Percentiles rank a stretch among this genome's conserved stretches.
phyloP scores from a whole-genome alignment of 2,329 filamentous ascomycete genomes.

The Ploettnerulaceae sp. region DNA sequence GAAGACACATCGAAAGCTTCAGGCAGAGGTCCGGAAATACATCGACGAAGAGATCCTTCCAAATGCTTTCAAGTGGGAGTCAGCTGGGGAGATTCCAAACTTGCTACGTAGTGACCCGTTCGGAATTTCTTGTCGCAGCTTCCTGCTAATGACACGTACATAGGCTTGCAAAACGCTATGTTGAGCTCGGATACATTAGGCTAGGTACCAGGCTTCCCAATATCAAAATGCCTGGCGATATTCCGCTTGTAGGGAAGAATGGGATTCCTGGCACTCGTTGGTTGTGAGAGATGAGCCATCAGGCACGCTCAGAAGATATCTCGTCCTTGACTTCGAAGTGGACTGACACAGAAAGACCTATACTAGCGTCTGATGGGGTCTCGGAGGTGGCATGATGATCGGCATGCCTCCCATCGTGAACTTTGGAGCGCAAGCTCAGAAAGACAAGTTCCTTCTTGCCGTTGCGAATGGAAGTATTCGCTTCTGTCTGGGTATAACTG shows the following conservation, averaged over 20 bases:
- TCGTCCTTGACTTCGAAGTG: background rate
- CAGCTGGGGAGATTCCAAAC: constrained; percentile 46
- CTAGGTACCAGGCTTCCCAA: constrained; percentile 37
- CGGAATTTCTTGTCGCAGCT: background rate
- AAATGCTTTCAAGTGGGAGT: constrained; percentile 60
- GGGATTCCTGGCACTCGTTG: constrained; percentile 53
- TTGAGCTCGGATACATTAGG: constrained; percentile 33
- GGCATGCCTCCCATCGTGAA: constrained; percentile 60
- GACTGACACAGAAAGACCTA: constrained; percentile 36
- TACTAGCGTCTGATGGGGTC: constrained; percentile 52
- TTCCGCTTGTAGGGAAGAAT: constrained; percentile 43
- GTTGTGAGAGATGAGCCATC: constrained; percentile 52
- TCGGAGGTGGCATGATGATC: constrained; percentile 57
- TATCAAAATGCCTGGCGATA: constrained; percentile 40
- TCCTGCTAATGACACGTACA: background rate
- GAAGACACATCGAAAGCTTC: constrained; percentile 56
- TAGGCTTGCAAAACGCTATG: constrained; percentile 31
- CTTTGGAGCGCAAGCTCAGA: constrained; percentile 56
- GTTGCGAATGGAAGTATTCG: constrained; percentile 54
- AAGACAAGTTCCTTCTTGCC: constrained; percentile 52
- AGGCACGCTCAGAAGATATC: constrained; percentile 38
- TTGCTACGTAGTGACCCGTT: constrained; percentile 35
- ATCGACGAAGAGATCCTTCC: constrained; percentile 55
- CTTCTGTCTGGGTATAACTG: constrained; percentile 62
- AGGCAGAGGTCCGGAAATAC: constrained; percentile 52